These are phyloP conservation scores for Termitomyces sp. DNA, from an alignment of 768 basidiomycete species.

Conservation along the genomic window DNA sequence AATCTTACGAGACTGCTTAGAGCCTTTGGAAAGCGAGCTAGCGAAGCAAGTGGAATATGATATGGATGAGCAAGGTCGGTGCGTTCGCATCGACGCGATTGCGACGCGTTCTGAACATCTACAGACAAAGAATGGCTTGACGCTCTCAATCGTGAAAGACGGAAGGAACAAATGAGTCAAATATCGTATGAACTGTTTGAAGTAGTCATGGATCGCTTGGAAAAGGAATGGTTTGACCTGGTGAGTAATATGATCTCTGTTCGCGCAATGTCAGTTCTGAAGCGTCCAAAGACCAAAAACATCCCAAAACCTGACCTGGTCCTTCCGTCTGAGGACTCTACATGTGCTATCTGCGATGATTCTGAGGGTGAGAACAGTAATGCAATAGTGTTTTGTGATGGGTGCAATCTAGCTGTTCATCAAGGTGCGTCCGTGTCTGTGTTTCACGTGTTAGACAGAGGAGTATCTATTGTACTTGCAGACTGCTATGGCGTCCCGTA, in stretches of 20 bases:
- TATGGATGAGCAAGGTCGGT: slow-evolving; percentile 96
- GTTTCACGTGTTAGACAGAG: neutral
- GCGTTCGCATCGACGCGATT: slow-evolving; percentile 1
- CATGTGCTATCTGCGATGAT: slow-evolving; percentile 96
- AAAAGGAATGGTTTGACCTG: slow-evolving; percentile 99
- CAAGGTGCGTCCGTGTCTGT: slow-evolving; percentile 58
- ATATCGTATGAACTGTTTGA: slow-evolving; percentile 88
- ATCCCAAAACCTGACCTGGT: slow-evolving; percentile 86
- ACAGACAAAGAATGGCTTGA: slow-evolving; percentile 96
- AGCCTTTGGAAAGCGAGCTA: slow-evolving; percentile 90
- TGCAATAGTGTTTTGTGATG: slow-evolving; percentile 98
- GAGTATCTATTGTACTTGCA: slow-evolving; percentile 22
- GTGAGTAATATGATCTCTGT: slow-evolving; percentile 38
- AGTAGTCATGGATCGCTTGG: slow-evolving; percentile 93
- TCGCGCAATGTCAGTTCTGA: neutral
- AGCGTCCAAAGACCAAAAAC: slow-evolving; percentile 69
- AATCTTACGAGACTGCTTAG: slow-evolving; percentile 32
- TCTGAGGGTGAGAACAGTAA: slow-evolving; percentile 98
- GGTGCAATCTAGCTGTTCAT: slow-evolving; percentile 98
- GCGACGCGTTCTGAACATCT: slow-evolving; percentile 2
- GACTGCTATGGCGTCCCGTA: slow-evolving; percentile 99
- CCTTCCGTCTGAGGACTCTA: slow-evolving; percentile 91
- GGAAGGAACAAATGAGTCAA: slow-evolving; percentile 62
- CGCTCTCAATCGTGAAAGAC: slow-evolving; percentile 73
- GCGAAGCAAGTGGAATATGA: slow-evolving; percentile 96